Evolutionary conservation across 129 eudicot genomes (phyloP).

Genomic region (Heracleum sosnowskyi): DNA sequence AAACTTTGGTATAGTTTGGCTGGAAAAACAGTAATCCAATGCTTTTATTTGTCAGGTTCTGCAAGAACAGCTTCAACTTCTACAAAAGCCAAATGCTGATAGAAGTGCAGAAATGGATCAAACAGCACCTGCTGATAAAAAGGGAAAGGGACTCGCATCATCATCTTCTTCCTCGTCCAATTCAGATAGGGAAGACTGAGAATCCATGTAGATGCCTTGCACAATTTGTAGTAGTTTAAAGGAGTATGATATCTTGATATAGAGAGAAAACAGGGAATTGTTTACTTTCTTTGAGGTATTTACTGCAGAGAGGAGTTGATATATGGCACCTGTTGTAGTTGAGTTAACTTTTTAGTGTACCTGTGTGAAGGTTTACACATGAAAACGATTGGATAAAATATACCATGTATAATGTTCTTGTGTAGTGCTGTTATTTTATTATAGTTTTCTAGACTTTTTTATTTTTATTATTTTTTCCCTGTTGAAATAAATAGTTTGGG

Average conservation of each 20-base stretch:
- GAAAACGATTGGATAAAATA: not conserved
- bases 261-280: constrained; percentile 16
- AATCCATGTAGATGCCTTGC: constrained; percentile 2
- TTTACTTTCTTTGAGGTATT: constrained; percentile 2
- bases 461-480: too few species aligned
- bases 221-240: constrained; percentile 19
- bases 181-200: constrained; percentile 18
- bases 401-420: constrained; percentile 2
- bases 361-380: not conserved
- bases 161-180: constrained; percentile 18
- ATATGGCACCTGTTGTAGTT: constrained; percentile 1
- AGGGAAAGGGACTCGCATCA: constrained; percentile 46
- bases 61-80: constrained; percentile 39
- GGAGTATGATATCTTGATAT: constrained; percentile 23
- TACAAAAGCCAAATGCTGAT: constrained; percentile 26
- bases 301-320: not conserved
- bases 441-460: too few species aligned
- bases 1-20: not conserved
- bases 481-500: not conserved
- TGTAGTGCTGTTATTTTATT: not conserved
- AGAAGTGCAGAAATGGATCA: constrained; percentile 6
- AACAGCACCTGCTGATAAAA: constrained; percentile 25
- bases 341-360: constrained; percentile 3
- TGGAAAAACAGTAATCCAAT: not conserved
- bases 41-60: constrained; percentile 21